Conservation (phyloP, 2,329 filamentous ascomycete species). For the Penicillium sp. region DNA sequence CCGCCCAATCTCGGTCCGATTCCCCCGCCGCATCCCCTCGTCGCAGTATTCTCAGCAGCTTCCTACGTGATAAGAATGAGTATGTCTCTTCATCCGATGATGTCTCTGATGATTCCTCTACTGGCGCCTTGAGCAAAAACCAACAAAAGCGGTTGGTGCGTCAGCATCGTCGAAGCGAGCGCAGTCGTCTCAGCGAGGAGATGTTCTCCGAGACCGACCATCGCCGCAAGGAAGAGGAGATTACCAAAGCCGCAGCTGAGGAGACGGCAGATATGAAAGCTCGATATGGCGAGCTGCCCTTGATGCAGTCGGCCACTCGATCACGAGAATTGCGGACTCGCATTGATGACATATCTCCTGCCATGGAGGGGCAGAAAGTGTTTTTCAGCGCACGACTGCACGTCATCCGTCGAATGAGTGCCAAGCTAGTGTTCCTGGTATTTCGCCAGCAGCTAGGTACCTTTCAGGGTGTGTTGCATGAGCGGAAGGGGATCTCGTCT, state of each 20-base stretch:
- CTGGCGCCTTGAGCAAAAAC: conserved; percentile 43
- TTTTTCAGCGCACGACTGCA: conserved; percentile 71
- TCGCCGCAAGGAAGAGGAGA: conserved; percentile 44
- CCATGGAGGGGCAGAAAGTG: conserved; percentile 59
- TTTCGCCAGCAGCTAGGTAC: conserved; percentile 81
- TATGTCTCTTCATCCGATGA: conserved; percentile 46
- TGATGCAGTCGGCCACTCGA: conserved; percentile 58
- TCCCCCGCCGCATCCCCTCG: conserved; percentile 32
- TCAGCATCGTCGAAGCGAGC: conserved; percentile 40
- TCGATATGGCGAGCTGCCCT: conserved; percentile 57
- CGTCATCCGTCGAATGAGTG: conserved; percentile 76
- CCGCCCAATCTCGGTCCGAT: conserved; percentile 10
- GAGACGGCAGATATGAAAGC: conserved; percentile 59
- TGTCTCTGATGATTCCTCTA: conserved; percentile 38
- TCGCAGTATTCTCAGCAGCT: conserved; percentile 42
- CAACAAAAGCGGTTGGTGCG: conserved; percentile 45
- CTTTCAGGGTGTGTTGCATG: conserved; percentile 75
- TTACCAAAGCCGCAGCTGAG: conserved; percentile 48
- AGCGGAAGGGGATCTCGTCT: conserved; percentile 60
- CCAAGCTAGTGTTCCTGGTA: conserved; percentile 79
- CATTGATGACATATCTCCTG: conserved; percentile 52
- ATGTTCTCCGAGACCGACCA: conserved; percentile 42
- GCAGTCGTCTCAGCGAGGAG: conserved; percentile 45
- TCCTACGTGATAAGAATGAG: conserved; percentile 40
- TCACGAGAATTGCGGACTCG: conserved; percentile 48